Evolutionary conservation across 208 protist species (phyloP), one percentile per base, ranked within the genome.

Genomic region (Blechomonas ayalai): DNA sequence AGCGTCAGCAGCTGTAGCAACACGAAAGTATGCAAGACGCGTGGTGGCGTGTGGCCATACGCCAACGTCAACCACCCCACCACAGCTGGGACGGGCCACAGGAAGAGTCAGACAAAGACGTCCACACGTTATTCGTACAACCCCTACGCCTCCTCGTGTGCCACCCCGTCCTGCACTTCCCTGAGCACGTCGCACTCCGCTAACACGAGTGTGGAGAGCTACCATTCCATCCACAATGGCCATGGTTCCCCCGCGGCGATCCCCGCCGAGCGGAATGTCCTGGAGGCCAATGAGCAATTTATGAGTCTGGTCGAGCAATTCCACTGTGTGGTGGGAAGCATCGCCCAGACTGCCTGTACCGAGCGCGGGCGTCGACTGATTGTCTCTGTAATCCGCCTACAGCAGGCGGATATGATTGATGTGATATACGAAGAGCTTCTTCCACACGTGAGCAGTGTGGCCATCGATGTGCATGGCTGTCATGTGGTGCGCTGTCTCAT

Each of bases 121-220:
- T 84, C 75, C 52, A 78, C 74, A 23, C 80, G n/a, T n/a, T n/a
- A n/a, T n/a, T n/a, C n/a, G n/a, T n/a, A 89, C 57, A 84, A 89
- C 56, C 80, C 80, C 8, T 89, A 89, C 59, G 80, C 70, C 15
- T 67, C 73, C n/a, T 28, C 29, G 10, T 44, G 16, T 32, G 48
- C 50, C 3, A 57, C 52, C 3, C 13, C 47, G 0, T 48, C 49
- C 2, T 57, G 42, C 36, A 40, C 42, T 29, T 46, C 47, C 6
- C 32, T 26, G 8, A 52, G 42, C 29, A 33, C 24, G 4, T 39
- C 38, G 31, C 34, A 56, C 38, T 63, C 56, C 22, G 32, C 49
- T 18, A 50, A 60, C 32, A 27, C 56, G 10, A 76, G 48, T 49
- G 49, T 53, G 26, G 68, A 75, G 25, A 50, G 51, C 26, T 59